Evolutionary conservation across 768 basidiomycete genomes (phyloP).

Genomic region (Lentinula edodes): DNA sequence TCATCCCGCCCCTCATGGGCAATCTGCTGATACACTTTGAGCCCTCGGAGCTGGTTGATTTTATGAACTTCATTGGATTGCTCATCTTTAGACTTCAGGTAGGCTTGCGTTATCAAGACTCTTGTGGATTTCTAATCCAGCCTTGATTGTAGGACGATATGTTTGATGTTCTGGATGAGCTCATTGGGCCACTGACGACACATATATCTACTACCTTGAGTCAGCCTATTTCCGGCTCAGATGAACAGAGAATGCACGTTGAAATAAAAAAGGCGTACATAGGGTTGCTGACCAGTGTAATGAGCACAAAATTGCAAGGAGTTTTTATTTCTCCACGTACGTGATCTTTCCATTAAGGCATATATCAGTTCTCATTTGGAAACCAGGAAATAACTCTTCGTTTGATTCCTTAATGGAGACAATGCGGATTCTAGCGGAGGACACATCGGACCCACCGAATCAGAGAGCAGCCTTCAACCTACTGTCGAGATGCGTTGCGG

Average conservation of each 20-base stretch:
- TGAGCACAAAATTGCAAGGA: slow-evolving; percentile 73
- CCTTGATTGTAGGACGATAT: slow-evolving; percentile 61
- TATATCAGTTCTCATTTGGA: slow-evolving; percentile 17
- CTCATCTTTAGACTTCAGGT: slow-evolving; percentile 91
- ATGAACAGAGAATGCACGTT: slow-evolving; percentile 71
- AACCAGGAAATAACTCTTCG: slow-evolving; percentile 57
- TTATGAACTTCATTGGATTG: slow-evolving; percentile 91
- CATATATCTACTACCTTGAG: slow-evolving; percentile 77
- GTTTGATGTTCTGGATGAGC: slow-evolving; percentile 83
- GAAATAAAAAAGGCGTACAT: slow-evolving; percentile 91
- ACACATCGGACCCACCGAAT: slow-evolving; percentile 67
- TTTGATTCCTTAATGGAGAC: slow-evolving; percentile 74
- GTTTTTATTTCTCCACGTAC: slow-evolving; percentile 86
- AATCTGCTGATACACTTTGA: slow-evolving; percentile 91
- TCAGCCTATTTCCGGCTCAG: slow-evolving; percentile 82
- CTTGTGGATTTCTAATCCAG: background rate
- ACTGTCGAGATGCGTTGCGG: slow-evolving; percentile 58
- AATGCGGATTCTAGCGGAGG: slow-evolving; percentile 68
- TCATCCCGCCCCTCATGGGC: slow-evolving; percentile 84
- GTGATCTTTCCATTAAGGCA: slow-evolving; percentile 17
- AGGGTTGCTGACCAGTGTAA: slow-evolving; percentile 70
- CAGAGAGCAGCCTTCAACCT: slow-evolving; percentile 81
- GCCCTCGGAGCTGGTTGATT: slow-evolving; percentile 88
- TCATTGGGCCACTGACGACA: slow-evolving; percentile 79
- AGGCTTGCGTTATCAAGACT: slow-evolving; percentile 2